Evolutionary conservation across 768 basidiomycete genomes (phyloP).

Genomic region (Fistulinella prunicolor): DNA sequence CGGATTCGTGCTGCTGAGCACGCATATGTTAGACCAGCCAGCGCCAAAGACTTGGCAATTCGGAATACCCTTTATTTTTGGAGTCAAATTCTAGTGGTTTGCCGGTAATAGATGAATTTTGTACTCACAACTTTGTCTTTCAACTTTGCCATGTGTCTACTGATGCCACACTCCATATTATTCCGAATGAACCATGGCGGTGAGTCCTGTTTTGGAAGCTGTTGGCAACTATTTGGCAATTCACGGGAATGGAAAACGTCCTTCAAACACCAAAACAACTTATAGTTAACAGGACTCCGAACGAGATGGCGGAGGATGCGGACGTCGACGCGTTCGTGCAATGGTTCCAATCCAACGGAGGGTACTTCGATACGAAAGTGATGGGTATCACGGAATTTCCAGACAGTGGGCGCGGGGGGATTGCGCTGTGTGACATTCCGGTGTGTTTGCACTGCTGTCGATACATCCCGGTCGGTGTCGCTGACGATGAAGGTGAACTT

Average conservation of each 20-base stretch:
- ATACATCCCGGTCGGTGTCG: not conserved
- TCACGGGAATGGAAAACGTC: not conserved
- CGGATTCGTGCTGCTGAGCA: too few relatives aligned
- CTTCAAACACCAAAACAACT: not conserved
- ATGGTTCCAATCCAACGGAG: slow-evolving; percentile 61
- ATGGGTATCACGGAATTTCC: slow-evolving; percentile 47
- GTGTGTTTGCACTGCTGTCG: slow-evolving; percentile 39
- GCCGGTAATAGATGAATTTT: too few relatives aligned
- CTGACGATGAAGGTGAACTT: too few relatives aligned
- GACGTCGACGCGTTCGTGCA: slow-evolving; percentile 37
- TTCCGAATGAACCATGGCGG: too few relatives aligned
- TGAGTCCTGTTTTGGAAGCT: not conserved
- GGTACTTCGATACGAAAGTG: slow-evolving; percentile 42
- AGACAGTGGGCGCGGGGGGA: slow-evolving; percentile 66
- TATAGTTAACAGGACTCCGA: not conserved
- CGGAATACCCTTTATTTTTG: too few relatives aligned
- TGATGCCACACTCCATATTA: too few relatives aligned
- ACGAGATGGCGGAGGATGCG: slow-evolving; percentile 4
- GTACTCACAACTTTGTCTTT: too few relatives aligned
- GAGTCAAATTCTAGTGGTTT: too few relatives aligned
- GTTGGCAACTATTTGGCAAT: slow-evolving; percentile 7
- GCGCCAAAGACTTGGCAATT: too few relatives aligned
- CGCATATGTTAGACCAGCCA: too few relatives aligned
- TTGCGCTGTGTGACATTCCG: slow-evolving; percentile 71
- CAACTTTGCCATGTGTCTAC: too few relatives aligned